Conservation (phyloP, 352 stramenopile species). For the Elongisporangium undulatum region DNA sequence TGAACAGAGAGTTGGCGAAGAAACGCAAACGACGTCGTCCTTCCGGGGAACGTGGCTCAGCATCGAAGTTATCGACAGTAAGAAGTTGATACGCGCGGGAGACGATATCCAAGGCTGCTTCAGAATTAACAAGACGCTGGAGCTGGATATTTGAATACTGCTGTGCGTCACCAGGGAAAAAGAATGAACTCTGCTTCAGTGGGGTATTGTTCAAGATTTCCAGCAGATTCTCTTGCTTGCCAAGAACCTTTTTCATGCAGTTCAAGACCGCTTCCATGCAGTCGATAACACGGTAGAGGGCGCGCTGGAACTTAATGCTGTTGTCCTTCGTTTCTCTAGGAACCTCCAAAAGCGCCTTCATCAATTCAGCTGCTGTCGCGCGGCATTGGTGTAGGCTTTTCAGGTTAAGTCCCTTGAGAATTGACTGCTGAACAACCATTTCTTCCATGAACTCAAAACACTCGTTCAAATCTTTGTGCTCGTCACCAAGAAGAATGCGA, state of each 20-base stretch:
- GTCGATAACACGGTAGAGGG: constrained; percentile 84
- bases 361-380: constrained; percentile 61
- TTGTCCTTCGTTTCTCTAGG: constrained; percentile 66
- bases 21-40: constrained; percentile 81
- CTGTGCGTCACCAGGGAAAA: constrained; percentile 81
- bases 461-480: constrained; percentile 79
- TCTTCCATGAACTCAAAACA: constrained; percentile 88
- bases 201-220: constrained; percentile 83
- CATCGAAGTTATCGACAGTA: constrained; percentile 87
- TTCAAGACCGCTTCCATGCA: constrained; percentile 76
- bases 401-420: constrained; percentile 82
- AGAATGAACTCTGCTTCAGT: constrained; percentile 85
- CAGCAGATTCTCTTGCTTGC: constrained; percentile 84
- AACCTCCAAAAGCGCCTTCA: constrained; percentile 85
- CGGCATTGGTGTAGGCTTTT: constrained; percentile 75
- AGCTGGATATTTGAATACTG: constrained; percentile 81
- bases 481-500: constrained; percentile 72
- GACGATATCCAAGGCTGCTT: constrained; percentile 81
- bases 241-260: constrained; percentile 81
- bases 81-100: constrained; percentile 83
- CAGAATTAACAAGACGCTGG: constrained; percentile 74
- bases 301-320: constrained; percentile 86
- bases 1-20: constrained; percentile 88
- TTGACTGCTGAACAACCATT: constrained; percentile 61
- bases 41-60: constrained; percentile 82